Base-by-base conservation (phyloP, 1,139 yeast species). In the Citeromyces siamensis region DNA sequence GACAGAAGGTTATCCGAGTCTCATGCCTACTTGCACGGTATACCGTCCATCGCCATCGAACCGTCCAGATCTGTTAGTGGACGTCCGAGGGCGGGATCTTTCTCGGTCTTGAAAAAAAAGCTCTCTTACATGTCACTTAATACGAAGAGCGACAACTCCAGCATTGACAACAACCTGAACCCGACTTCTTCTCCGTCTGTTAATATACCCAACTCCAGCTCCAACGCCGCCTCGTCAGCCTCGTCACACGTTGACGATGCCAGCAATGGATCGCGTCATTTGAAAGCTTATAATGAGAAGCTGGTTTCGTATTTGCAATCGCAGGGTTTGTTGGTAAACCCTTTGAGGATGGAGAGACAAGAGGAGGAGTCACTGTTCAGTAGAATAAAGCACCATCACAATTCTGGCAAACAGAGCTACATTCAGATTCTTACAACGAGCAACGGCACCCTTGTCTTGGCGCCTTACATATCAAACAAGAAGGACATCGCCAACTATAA, bases 391-490 rank as follows among this genome's bases (percentile, higher is more conserved):
- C 33, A 35, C 33, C 27, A 19, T 12, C 22, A 32, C 5, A n/a
- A n/a, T n/a, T n/a, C n/a, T n/a, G n/a, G n/a, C n/a, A 22, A 22
- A 8, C 17, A 19, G 14, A 23, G 19, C 14, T 41, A 44, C 17
- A 36, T 51, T 4, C 47, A 52, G 33, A 42, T 50, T 0, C 51
- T 46, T 23, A 21, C 51, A 5, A 49, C 58, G 0, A 53, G 55
- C 19, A 55, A 49, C 33, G 59, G 58, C 2, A 55, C 50, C 22
- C 44, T 55, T 6, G 34, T 56, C 16, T 52, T 49, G 28, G 31
- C 55, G 8, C 60, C 60, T 2, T 51, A 50, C 34, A 49, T 49
- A 34, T 54, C 58, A 3, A 45, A 46, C 17, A 51, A 48, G 37
- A 53, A 47, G 39, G 43, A 45, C 6, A 16, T n/a, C 5, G 14